These are phyloP conservation scores for Xylaria hypoxylon DNA, from an alignment of 2,329 filamentous ascomycete genomes.

Conservation along the genomic window DNA sequence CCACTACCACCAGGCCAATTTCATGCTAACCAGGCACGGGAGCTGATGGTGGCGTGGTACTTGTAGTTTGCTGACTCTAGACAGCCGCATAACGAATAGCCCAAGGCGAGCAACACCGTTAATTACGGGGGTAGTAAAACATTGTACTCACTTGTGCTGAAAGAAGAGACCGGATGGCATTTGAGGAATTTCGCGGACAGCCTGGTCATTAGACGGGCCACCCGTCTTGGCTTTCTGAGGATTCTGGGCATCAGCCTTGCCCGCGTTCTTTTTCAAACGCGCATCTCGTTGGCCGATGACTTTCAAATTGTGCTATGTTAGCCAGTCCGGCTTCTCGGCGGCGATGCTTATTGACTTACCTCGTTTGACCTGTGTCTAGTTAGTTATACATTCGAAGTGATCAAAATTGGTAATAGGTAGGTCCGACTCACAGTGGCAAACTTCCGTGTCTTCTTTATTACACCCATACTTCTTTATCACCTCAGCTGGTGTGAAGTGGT, in stretches of 20 bases:
- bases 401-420: not conserved
- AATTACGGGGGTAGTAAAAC: not conserved
- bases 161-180: slow-evolving; percentile 89
- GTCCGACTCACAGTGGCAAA: slow-evolving; percentile 34
- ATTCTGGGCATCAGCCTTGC: slow-evolving; percentile 69
- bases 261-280: slow-evolving; percentile 83
- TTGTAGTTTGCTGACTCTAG: not conserved
- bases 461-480: slow-evolving; percentile 31
- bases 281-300: slow-evolving; percentile 84
- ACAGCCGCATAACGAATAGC: not conserved
- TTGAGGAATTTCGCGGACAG: slow-evolving; percentile 84
- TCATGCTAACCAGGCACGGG: not conserved
- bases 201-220: slow-evolving; percentile 61
- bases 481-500: not conserved
- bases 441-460: slow-evolving; percentile 39
- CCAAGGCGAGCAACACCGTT: not conserved
- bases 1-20: not conserved
- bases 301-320: slow-evolving; percentile 27
- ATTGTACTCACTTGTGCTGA: slow-evolving; percentile 62
- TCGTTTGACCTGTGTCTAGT: slow-evolving; percentile 47
- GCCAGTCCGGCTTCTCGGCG: slow-evolving; percentile 5
- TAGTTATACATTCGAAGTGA: slow-evolving; percentile 48
- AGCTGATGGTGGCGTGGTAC: not conserved
- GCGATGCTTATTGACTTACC: slow-evolving; percentile 34
- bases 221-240: slow-evolving; percentile 69